Percentiles rank a stretch among this genome's conserved stretches.
phyloP scores from a whole-genome alignment of 306 rosid species.

The Prosopis cineraria region DNA sequence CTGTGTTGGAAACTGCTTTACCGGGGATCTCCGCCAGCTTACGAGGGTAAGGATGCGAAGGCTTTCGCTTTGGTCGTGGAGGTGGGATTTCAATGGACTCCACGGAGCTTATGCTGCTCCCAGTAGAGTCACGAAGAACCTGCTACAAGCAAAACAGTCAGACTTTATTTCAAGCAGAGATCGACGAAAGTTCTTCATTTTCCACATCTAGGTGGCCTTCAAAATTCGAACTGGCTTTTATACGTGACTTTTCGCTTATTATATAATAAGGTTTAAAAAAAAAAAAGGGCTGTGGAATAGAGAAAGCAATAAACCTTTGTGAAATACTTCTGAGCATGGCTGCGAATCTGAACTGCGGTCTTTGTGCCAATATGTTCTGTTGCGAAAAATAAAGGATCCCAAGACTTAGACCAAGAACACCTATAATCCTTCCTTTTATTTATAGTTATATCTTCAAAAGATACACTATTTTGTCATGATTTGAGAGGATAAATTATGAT shows the following conservation, averaged over 20 bases:
- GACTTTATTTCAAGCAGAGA: too few relatives aligned
- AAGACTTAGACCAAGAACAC: conserved; percentile 23
- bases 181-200: conserved; percentile 25
- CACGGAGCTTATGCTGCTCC: conserved; percentile 27
- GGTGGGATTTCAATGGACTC: conserved; percentile 84
- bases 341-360: conserved; percentile 92
- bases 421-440: conserved; percentile 13
- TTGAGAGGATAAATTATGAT: too few relatives aligned
- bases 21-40: conserved; percentile 43
- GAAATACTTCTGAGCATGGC: conserved; percentile 95
- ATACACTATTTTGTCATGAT: too few relatives aligned
- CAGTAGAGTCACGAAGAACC: conserved; percentile 59
- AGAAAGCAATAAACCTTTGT: conserved; percentile 69
- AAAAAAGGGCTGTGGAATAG: too few relatives aligned
- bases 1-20: conserved; percentile 28
- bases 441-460: neutral
- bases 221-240: conserved; percentile 30
- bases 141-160: conserved; percentile 31
- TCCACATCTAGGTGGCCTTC: conserved; percentile 32
- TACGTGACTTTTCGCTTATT: conserved; percentile 8
- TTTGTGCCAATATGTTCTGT: conserved; percentile 84
- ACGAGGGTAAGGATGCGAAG: conserved; percentile 87
- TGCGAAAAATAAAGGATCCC: conserved; percentile 29
- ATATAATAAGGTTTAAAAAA: conserved; percentile 16
- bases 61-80: conserved; percentile 84